A percentile compares a stretch with the other conserved stretches of the same genome.
phyloP scores from a whole-genome alignment of 1,139 yeast species.

The Pichia sp. region DNA sequence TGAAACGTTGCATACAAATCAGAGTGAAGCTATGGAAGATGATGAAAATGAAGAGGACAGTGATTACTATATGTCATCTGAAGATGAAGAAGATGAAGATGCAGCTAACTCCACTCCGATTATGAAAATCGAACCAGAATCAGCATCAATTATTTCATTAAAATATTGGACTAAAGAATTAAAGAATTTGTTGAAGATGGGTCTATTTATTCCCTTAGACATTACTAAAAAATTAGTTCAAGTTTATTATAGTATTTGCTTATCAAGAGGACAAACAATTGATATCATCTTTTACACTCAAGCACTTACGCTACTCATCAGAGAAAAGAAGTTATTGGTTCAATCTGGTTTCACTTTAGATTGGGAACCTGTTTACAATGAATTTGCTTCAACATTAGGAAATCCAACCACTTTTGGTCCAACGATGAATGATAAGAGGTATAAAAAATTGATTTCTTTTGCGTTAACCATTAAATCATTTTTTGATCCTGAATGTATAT shows the following conservation, averaged over 20 bases:
- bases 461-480: constrained; percentile 35
- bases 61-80: constrained; percentile 38
- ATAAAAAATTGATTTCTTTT: constrained; percentile 33
- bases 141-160: constrained; percentile 69
- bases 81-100: constrained; percentile 28
- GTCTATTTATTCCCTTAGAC: constrained; percentile 70
- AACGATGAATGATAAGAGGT: constrained; percentile 31
- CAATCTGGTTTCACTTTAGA: constrained; percentile 42
- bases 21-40: constrained; percentile 38
- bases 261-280: constrained; percentile 69
- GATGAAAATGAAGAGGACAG: constrained; percentile 37
- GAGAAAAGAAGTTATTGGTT: constrained; percentile 39
- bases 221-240: constrained; percentile 57
- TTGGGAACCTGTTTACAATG: constrained; percentile 43
- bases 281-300: constrained; percentile 59
- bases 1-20: constrained; percentile 35
- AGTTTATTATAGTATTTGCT: constrained; percentile 66
- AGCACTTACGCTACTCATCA: constrained; percentile 54
- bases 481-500: constrained; percentile 29
- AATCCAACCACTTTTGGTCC: constrained; percentile 38
- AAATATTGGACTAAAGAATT: constrained; percentile 89
- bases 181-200: constrained; percentile 71
- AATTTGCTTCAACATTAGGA: constrained; percentile 43
- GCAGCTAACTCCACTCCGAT: constrained; percentile 30
- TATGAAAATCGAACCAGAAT: constrained; percentile 51